Conservation (phyloP, 2,329 filamentous ascomycete genomes). For the Aspergillus nomiae region DNA sequence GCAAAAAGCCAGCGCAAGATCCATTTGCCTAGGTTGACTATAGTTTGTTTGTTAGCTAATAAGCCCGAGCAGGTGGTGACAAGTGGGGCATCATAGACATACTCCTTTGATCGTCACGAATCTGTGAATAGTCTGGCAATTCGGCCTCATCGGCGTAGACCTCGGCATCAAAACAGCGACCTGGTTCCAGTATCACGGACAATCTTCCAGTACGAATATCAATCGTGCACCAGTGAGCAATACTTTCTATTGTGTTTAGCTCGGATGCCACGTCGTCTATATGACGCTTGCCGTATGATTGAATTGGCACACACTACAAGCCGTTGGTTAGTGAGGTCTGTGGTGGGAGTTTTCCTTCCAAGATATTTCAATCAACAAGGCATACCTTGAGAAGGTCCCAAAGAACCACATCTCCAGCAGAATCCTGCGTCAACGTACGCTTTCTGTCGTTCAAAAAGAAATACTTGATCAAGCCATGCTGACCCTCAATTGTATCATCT, state of each 20-base stretch:
- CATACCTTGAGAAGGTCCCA: slow-evolving; percentile 88
- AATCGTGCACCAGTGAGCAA: slow-evolving; percentile 94
- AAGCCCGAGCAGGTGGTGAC: background rate
- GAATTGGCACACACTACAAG: slow-evolving; percentile 74
- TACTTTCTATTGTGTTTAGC: slow-evolving; percentile 83
- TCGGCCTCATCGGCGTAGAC: slow-evolving; percentile 91
- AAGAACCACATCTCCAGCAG: slow-evolving; percentile 87
- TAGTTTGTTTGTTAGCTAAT: slow-evolving; percentile 5
- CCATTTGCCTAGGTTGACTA: slow-evolving; percentile 97
- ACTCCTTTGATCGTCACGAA: slow-evolving; percentile 93
- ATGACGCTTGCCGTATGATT: slow-evolving; percentile 92
- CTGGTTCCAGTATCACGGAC: slow-evolving; percentile 87
- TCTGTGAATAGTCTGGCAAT: slow-evolving; percentile 72
- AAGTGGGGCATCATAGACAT: slow-evolving; percentile 37
- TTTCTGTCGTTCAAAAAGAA: slow-evolving; percentile 87
- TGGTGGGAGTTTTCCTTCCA: background rate
- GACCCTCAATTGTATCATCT: slow-evolving; percentile 85
- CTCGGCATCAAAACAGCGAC: slow-evolving; percentile 96
- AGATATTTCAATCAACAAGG: slow-evolving; percentile 48
- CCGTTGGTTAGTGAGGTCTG: slow-evolving; percentile 19
- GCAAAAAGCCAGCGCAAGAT: slow-evolving; percentile 89
- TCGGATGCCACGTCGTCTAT: slow-evolving; percentile 87
- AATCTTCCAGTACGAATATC: slow-evolving; percentile 91
- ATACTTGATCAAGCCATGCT: slow-evolving; percentile 93
- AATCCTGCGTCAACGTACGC: slow-evolving; percentile 87